Percentiles rank a stretch among this genome's conserved stretches.
Evolutionary conservation across 1,284 basidiomycete species (phyloP).

Genomic region (Pisolithus thermaeus): DNA sequence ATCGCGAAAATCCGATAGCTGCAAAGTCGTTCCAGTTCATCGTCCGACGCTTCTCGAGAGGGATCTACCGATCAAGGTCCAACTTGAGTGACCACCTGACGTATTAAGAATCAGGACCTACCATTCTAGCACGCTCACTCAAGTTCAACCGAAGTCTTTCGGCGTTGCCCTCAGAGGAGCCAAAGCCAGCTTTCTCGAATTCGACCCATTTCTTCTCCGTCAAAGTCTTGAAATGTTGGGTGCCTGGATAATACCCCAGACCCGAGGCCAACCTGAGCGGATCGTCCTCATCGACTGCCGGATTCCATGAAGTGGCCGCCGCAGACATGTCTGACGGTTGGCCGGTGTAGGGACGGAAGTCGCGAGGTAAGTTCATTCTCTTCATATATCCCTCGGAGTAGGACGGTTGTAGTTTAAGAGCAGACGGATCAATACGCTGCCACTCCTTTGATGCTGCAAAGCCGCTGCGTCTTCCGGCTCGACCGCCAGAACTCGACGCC

Average conservation of each 20-base stretch:
- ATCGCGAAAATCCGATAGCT: conserved; percentile 69
- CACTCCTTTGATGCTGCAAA: conserved; percentile 63
- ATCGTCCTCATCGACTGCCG: conserved; percentile 25
- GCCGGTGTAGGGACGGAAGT: conserved; percentile 50
- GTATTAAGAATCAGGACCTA: conserved; percentile 32
- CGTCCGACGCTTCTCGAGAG: conserved; percentile 67
- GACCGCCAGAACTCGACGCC: conserved; percentile 39
- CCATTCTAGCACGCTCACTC: conserved; percentile 76
- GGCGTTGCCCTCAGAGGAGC: conserved; percentile 43
- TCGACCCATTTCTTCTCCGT: conserved; percentile 86
- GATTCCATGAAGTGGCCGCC: conserved; percentile 23
- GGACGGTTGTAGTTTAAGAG: conserved; percentile 46
- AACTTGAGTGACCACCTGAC: conserved; percentile 4
- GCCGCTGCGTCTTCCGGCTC: conserved; percentile 31
- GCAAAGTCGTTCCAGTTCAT: conserved; percentile 87
- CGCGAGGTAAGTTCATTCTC: conserved; percentile 57
- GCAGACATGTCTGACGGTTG: conserved; percentile 17
- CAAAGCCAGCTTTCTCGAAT: conserved; percentile 80
- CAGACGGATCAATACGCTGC: conserved; percentile 58
- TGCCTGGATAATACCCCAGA: conserved; percentile 33
- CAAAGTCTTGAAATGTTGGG: conserved; percentile 70
- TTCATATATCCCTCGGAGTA: conserved; percentile 71
- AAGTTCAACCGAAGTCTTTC: conserved; percentile 82
- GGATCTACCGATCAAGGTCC: conserved; percentile 40
- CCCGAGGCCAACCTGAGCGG: conserved; percentile 17